These are phyloP conservation scores for Blastobotrys chiropterorum DNA, from an alignment of 805 yeast species.

Conservation along the genomic window DNA sequence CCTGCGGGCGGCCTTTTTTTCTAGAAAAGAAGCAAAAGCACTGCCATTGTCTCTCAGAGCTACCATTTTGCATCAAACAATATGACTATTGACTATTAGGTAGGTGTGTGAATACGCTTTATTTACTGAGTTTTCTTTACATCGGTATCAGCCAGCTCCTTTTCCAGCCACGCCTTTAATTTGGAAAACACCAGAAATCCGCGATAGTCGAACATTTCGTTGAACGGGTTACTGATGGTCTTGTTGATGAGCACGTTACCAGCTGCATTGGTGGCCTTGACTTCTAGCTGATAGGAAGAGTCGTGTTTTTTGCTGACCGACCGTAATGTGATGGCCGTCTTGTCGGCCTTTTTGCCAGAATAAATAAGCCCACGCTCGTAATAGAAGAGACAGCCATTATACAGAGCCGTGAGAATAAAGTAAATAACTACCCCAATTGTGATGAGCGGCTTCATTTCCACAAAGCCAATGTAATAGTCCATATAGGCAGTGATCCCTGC, in stretches of 20 bases:
- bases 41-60: too few species aligned
- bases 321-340: slow-evolving; percentile 5
- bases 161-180: slow-evolving; percentile 9
- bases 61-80: too few species aligned
- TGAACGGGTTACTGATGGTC: slow-evolving; percentile 12
- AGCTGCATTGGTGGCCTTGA: slow-evolving; percentile 11
- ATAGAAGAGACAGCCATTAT: slow-evolving; percentile 22
- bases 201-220: slow-evolving; percentile 19
- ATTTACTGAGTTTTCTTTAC: background rate
- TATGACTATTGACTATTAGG: too few species aligned
- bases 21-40: too few species aligned
- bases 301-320: slow-evolving; percentile 13
- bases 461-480: slow-evolving; percentile 30
- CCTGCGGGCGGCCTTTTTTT: too few species aligned
- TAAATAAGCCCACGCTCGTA: slow-evolving; percentile 27
- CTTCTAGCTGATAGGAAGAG: slow-evolving; percentile 17
- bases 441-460: slow-evolving; percentile 21
- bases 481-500: slow-evolving; percentile 25
- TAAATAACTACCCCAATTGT: slow-evolving; percentile 26
- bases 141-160: background rate
- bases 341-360: slow-evolving; percentile 20
- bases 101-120: too few species aligned
- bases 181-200: slow-evolving; percentile 22
- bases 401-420: slow-evolving; percentile 21
- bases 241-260: slow-evolving; percentile 6